Percentiles rank a stretch among this genome's conserved stretches.
Evolutionary conservation across 2,329 filamentous ascomycete genomes (phyloP).

Genomic region (Hypoxylon sp.): DNA sequence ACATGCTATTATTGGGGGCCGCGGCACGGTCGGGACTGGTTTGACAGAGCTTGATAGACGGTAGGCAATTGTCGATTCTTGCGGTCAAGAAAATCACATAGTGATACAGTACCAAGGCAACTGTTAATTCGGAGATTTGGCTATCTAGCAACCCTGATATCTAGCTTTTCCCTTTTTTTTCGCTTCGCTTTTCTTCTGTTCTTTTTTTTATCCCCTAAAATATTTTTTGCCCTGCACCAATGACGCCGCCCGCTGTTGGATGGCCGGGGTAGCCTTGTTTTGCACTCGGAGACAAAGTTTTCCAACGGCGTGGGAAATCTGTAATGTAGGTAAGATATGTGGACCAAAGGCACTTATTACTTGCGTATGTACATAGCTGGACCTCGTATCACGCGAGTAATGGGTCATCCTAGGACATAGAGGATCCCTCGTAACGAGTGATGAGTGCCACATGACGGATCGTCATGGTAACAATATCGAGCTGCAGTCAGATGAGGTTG

Average conservation of each 20-base stretch:
- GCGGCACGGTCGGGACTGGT: slow-evolving; percentile 26
- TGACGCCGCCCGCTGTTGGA: slow-evolving; percentile 15
- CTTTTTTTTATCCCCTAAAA: slow-evolving; percentile 24
- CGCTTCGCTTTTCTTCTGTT: background rate
- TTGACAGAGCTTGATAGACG: slow-evolving; percentile 8
- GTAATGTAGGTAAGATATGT: slow-evolving; percentile 38
- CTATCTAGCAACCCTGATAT: slow-evolving; percentile 1
- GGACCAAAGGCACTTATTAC: slow-evolving; percentile 29
- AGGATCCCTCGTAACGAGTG: slow-evolving; percentile 30
- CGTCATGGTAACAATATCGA: slow-evolving; percentile 33
- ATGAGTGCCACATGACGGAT: slow-evolving; percentile 36
- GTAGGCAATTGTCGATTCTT: slow-evolving; percentile 3
- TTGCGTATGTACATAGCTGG: slow-evolving; percentile 32
- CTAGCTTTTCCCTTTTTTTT: background rate
- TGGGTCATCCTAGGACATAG: slow-evolving; percentile 30
- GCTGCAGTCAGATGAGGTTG: slow-evolving; percentile 34
- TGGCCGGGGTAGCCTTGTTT: slow-evolving; percentile 42
- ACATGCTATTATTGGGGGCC: slow-evolving; percentile 21
- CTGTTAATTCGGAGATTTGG: slow-evolving; percentile 20
- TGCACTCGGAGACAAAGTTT: slow-evolving; percentile 43
- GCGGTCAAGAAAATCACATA: slow-evolving; percentile 11
- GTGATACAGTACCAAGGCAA: slow-evolving; percentile 8
- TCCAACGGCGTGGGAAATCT: slow-evolving; percentile 43
- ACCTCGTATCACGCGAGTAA: slow-evolving; percentile 43
- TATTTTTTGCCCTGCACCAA: background rate